Percentiles rank a stretch among this genome's conserved stretches.
Evolutionary conservation across 352 stramenopile species (phyloP).

Genomic region (Blastocystis hominis): DNA sequence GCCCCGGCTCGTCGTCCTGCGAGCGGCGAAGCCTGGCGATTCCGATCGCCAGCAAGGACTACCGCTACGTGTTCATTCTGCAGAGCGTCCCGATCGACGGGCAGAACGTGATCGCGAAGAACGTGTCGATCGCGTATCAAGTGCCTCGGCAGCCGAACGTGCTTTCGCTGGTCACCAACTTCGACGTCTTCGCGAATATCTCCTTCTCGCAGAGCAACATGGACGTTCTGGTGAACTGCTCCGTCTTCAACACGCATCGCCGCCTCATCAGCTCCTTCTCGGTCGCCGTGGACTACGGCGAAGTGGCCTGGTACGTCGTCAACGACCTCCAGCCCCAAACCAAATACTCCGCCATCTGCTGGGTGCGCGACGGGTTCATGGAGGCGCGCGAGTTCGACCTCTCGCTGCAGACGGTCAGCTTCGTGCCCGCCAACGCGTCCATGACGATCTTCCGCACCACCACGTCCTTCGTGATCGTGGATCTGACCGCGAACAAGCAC

Average conservation of each 20-base stretch:
- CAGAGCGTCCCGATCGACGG: not conserved
- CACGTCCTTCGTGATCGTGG: not conserved
- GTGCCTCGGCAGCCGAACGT: not conserved
- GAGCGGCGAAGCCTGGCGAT: not conserved
- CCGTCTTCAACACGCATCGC: not conserved
- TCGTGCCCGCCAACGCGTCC: not conserved
- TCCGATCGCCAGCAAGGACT: not conserved
- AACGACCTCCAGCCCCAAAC: not conserved
- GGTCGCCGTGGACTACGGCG: not conserved
- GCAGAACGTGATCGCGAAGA: not conserved
- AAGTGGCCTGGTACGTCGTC: not conserved
- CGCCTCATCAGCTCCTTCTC: not conserved
- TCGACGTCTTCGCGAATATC: slow-evolving; percentile 22
- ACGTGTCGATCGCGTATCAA: not conserved
- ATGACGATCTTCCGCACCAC: not conserved
- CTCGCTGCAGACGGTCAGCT: not conserved
- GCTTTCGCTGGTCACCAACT: not conserved
- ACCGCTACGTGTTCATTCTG: slow-evolving; percentile 10
- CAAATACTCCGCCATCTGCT: not conserved
- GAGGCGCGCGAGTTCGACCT: not conserved
- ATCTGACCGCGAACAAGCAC: slow-evolving; percentile 11
- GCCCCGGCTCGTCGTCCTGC: not conserved
- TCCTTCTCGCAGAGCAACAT: slow-evolving; percentile 22
- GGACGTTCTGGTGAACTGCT: slow-evolving; percentile 29
- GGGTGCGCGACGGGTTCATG: slow-evolving; percentile 20